These are phyloP conservation scores for Tanacetum coccineum DNA, from an alignment of 129 eudicot species.

Conservation along the genomic window DNA sequence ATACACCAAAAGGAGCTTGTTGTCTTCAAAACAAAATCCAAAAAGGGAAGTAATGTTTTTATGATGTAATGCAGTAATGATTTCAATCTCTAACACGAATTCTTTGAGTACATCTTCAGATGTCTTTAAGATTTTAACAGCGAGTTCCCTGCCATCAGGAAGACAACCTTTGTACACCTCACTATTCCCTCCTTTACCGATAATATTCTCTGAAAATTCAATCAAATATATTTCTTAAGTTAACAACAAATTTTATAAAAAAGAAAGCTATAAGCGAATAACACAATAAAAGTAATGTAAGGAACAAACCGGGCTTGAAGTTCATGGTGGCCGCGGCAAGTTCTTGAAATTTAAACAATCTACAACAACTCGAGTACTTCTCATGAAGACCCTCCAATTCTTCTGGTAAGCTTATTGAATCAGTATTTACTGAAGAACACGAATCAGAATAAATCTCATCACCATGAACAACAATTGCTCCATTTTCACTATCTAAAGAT, in stretches of 20 bases:
- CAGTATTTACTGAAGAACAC: conserved; percentile 28
- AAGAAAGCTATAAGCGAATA: neutral
- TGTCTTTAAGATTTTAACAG: conserved; percentile 76
- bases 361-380: conserved; percentile 68
- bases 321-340: conserved; percentile 66
- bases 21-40: conserved; percentile 90
- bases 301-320: conserved; percentile 66
- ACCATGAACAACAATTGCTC: conserved; percentile 59
- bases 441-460: conserved; percentile 25
- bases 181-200: conserved; percentile 97
- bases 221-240: conserved; percentile 7
- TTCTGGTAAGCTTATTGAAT: conserved; percentile 38
- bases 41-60: conserved; percentile 74
- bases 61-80: conserved; percentile 80
- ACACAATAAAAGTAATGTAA: neutral
- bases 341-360: conserved; percentile 67
- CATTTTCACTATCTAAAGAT: conserved; percentile 43
- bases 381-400: conserved; percentile 76
- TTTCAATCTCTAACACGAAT: conserved; percentile 80
- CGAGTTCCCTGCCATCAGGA: conserved; percentile 87
- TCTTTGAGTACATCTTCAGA: conserved; percentile 66
- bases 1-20: conserved; percentile 78
- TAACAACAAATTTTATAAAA: neutral
- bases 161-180: conserved; percentile 72
- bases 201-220: conserved; percentile 55